Conservation (phyloP, 2,329 filamentous ascomycete genomes). For the Ophiostoma angusticollis region DNA sequence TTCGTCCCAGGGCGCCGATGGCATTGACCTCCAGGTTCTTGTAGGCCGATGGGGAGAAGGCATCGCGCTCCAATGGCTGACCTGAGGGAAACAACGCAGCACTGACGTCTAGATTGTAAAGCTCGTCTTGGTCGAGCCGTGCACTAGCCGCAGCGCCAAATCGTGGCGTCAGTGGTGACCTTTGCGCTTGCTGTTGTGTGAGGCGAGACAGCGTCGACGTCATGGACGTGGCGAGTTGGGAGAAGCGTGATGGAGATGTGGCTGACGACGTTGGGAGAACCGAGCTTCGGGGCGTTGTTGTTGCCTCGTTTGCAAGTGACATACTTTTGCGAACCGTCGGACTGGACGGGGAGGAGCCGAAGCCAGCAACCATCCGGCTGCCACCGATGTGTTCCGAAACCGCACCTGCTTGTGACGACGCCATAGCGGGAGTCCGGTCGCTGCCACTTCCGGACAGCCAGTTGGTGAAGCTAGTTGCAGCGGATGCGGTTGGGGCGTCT, state of each 20-base stretch:
- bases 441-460: conserved; percentile 9
- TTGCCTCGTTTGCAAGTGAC: conserved; percentile 14
- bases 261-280: not conserved
- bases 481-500: not conserved
- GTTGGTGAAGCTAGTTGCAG: conserved; percentile 3
- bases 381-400: no score
- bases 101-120: conserved; percentile 42
- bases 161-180: conserved; percentile 14
- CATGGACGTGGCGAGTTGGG: conserved; percentile 34
- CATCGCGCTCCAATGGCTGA: conserved; percentile 29
- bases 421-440: no score
- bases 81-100: conserved; percentile 38
- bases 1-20: conserved; percentile 37
- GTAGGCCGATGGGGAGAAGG: conserved; percentile 46
- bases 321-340: conserved; percentile 14
- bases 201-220: conserved; percentile 30
- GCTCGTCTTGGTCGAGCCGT: conserved; percentile 32
- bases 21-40: conserved; percentile 50
- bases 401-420: no score
- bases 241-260: conserved; percentile 28
- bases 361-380: no score
- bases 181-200: conserved; percentile 16
- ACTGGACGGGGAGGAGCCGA: no score
- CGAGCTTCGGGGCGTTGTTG: conserved; percentile 5
- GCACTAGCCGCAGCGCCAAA: not conserved